These are phyloP conservation scores for Starmerella floricola DNA, from an alignment of 805 yeast genomes.

Conservation along the genomic window DNA sequence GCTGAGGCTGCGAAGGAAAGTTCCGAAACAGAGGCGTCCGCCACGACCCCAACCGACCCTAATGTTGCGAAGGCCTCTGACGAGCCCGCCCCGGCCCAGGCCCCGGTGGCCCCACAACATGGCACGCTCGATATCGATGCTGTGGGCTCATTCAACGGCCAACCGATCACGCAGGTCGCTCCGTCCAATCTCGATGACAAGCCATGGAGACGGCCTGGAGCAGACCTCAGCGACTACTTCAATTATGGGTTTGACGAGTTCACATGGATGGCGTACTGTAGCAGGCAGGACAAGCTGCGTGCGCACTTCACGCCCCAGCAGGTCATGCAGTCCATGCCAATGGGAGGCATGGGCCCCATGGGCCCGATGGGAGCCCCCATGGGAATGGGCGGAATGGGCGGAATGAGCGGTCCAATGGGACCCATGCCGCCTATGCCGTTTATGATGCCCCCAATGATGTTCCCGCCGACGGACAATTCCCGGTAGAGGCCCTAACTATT, in stretches of 20 bases:
- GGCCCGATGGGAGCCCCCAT: conserved; percentile 15
- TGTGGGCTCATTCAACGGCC: conserved; percentile 64
- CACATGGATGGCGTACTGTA: conserved; percentile 88
- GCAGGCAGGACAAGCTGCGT: conserved; percentile 70
- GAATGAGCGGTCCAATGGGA: conserved; percentile 20
- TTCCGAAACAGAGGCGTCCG: neutral
- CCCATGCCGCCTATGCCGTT: conserved; percentile 27
- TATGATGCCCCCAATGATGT: conserved; percentile 16
- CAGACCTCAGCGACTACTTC: conserved; percentile 86
- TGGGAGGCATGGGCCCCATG: conserved; percentile 18
- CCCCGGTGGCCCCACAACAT: conserved; percentile 21
- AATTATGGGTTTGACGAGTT: conserved; percentile 94
- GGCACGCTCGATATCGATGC: conserved; percentile 50
- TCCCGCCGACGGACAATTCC: conserved; percentile 3
- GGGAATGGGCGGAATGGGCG: conserved; percentile 12
- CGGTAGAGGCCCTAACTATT: neutral
- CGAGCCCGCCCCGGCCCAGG: neutral
- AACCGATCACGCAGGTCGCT: conserved; percentile 69
- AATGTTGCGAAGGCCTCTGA: neutral
- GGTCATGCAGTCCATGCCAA: conserved; percentile 37
- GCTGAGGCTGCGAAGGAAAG: neutral
- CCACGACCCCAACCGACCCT: neutral
- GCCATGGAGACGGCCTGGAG: conserved; percentile 98
- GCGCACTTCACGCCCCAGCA: conserved; percentile 76
- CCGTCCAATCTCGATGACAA: conserved; percentile 76